A percentile compares a stretch with the other conserved stretches of the same genome.
phyloP scores from a whole-genome alignment of 164 flowering plant genomes.

The Stephania japonica region DNA sequence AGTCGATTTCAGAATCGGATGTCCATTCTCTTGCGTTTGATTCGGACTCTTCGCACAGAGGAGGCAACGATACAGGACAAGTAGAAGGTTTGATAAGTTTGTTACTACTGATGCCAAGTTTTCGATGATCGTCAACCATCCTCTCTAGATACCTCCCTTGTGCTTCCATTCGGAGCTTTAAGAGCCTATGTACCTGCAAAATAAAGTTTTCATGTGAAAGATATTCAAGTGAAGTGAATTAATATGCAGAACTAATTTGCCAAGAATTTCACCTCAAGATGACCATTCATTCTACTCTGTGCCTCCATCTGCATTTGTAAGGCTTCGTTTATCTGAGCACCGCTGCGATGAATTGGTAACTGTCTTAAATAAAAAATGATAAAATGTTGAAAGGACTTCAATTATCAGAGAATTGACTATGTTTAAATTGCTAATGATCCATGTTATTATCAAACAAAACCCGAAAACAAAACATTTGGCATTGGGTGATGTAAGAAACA shows the following conservation, averaged over 20 bases:
- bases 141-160: constrained; percentile 53
- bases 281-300: constrained; percentile 34
- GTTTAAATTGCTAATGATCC: neutral
- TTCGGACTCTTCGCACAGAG: constrained; percentile 49
- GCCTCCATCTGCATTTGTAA: constrained; percentile 40
- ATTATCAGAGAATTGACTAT: neutral
- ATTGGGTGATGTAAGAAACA: no score
- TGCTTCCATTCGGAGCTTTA: constrained; percentile 55
- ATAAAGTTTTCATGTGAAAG: neutral
- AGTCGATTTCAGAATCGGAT: constrained; percentile 31
- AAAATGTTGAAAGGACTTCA: neutral
- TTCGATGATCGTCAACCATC: constrained; percentile 28
- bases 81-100: constrained; percentile 21
- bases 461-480: neutral
- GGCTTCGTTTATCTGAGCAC: constrained; percentile 56
- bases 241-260: neutral
- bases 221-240: neutral
- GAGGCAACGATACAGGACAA: constrained; percentile 35
- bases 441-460: no score
- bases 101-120: neutral
- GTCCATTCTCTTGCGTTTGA: constrained; percentile 29
- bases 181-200: constrained; percentile 38
- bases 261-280: constrained; percentile 34
- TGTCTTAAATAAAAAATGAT: neutral
- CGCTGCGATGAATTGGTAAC: constrained; percentile 25